These are phyloP conservation scores for Fremontodendron californicum DNA, from an alignment of 345 rosid species.

Conservation along the genomic window DNA sequence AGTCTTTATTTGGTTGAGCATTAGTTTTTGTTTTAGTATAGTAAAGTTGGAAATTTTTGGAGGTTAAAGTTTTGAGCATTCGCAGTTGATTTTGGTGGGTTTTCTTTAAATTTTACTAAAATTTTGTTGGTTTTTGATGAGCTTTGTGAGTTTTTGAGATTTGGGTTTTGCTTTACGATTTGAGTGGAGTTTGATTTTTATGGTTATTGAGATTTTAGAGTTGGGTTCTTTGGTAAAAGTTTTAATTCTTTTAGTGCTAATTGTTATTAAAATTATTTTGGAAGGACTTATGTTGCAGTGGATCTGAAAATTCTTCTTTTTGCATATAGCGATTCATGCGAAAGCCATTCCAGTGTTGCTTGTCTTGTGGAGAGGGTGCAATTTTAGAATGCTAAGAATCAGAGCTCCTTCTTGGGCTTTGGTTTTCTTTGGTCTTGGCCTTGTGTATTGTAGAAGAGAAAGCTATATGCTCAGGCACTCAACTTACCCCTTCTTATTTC, in stretches of 20 bases:
- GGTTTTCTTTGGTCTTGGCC: conserved; percentile 27
- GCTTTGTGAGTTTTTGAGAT: conserved; percentile 15
- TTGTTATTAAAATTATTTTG: neutral
- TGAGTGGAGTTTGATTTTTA: conserved; percentile 13
- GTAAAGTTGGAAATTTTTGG: conserved; percentile 13
- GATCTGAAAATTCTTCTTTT: conserved; percentile 29
- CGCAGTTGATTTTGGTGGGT: neutral
- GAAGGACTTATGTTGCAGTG: conserved; percentile 12
- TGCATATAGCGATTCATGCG: conserved; percentile 30
- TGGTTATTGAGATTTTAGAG: conserved; percentile 16
- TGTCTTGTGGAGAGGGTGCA: conserved; percentile 21
- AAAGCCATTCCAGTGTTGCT: conserved; percentile 24
- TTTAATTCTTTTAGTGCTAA: neutral
- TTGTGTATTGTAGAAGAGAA: conserved; percentile 36
- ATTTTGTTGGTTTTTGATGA: conserved; percentile 1
- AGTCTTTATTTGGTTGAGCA: conserved; percentile 4
- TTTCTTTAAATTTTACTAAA: neutral
- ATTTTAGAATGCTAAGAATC: conserved; percentile 42
- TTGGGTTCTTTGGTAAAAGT: neutral
- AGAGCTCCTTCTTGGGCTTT: conserved; percentile 29
- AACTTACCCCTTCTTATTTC: conserved; percentile 20
- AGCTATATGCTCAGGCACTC: conserved; percentile 29
- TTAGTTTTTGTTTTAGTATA: conserved; percentile 6
- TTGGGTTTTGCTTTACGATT: conserved; percentile 16
- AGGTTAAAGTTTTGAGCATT: conserved; percentile 23